A percentile compares a stretch with the other conserved stretches of the same genome.
phyloP scores from a whole-genome alignment of 768 basidiomycete genomes.

The Bullera alba region DNA sequence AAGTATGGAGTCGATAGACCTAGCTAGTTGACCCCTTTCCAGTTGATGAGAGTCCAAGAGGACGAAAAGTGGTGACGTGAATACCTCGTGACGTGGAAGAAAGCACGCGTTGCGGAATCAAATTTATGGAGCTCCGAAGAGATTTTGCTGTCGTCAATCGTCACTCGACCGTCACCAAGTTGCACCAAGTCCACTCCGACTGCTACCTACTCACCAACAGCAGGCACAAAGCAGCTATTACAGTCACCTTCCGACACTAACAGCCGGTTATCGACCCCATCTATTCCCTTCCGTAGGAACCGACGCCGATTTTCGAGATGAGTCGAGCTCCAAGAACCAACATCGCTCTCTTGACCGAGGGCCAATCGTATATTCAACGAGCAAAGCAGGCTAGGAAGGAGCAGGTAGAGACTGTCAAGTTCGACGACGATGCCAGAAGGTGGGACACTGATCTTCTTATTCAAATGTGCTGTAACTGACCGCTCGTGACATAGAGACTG shows the following conservation, averaged over 20 bases:
- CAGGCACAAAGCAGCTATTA: no score
- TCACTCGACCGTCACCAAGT: no score
- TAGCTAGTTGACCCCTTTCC: neutral
- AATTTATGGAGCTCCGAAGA: no score
- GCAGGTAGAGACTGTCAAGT: constrained; percentile 72
- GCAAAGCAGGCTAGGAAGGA: constrained; percentile 56
- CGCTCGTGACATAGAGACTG: constrained; percentile 60
- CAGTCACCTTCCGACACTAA: no score
- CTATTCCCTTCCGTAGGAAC: neutral
- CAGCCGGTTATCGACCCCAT: no score
- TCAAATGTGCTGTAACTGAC: neutral
- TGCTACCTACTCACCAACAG: no score
- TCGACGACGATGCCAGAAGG: constrained; percentile 80
- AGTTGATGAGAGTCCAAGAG: neutral
- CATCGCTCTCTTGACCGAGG: constrained; percentile 43
- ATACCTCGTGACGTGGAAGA: constrained; percentile 9
- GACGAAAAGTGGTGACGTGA: constrained; percentile 9
- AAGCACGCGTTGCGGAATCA: no score
- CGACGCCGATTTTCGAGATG: neutral
- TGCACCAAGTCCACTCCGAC: no score
- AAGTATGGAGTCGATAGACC: neutral
- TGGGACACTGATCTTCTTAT: constrained; percentile 38
- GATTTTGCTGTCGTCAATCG: no score
- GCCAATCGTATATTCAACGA: constrained; percentile 47
- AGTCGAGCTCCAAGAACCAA: constrained; percentile 22